These are phyloP conservation scores for Dactylonectria estremocensis DNA, from an alignment of 2,329 filamentous ascomycete species.

Conservation along the genomic window DNA sequence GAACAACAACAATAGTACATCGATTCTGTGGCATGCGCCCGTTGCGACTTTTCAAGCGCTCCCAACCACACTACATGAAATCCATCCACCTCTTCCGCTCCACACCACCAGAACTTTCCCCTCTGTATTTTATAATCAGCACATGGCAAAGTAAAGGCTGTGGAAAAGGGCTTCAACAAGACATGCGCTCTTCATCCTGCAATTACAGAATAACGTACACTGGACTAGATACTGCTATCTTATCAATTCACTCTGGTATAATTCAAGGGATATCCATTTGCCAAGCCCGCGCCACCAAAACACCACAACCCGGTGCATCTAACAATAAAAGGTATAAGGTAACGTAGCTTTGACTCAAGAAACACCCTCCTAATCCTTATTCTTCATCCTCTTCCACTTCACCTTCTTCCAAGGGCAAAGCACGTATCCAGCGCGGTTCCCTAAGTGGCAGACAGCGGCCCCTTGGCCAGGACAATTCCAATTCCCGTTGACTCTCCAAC, in stretches of 20 bases:
- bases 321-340: conserved; percentile 35
- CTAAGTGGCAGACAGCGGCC: conserved; percentile 19
- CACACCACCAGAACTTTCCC: too few species aligned
- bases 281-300: conserved; percentile 37
- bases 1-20: too few species aligned
- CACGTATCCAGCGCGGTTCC: conserved; percentile 24
- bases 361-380: conserved; percentile 14
- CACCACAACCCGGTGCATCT: conserved; percentile 39
- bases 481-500: background rate
- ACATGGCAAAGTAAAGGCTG: too few species aligned
- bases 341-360: conserved; percentile 32
- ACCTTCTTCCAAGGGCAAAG: conserved; percentile 14
- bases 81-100: background rate
- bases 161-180: too few species aligned
- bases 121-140: too few species aligned
- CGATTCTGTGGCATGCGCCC: too few species aligned
- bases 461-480: conserved; percentile 19
- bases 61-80: too few species aligned
- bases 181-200: background rate
- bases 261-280: conserved; percentile 48
- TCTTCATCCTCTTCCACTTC: background rate
- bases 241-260: conserved; percentile 41
- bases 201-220: conserved; percentile 26
- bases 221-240: conserved; percentile 33
- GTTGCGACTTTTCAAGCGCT: too few species aligned